These are phyloP conservation scores for Mollisiaceae sp. DNA, from an alignment of 2,329 filamentous ascomycete species.

Conservation along the genomic window DNA sequence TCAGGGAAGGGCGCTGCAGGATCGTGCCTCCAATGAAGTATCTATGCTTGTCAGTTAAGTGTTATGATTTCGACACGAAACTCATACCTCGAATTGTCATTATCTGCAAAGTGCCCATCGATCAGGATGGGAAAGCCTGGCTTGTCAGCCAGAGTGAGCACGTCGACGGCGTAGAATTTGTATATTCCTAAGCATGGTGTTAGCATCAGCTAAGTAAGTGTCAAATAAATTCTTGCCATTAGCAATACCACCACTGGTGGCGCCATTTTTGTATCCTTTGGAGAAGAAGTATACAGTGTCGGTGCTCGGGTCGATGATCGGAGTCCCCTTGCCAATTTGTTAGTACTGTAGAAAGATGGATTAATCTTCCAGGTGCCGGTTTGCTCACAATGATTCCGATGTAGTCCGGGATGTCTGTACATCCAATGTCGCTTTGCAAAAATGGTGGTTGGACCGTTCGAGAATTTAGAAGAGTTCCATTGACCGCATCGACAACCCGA, in stretches of 20 bases:
- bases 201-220: background rate
- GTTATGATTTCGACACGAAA: background rate
- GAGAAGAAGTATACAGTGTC: conserved; percentile 47
- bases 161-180: conserved; percentile 41
- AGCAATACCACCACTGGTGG: conserved; percentile 34
- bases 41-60: conserved; percentile 25
- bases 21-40: conserved; percentile 53
- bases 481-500: conserved; percentile 48
- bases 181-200: conserved; percentile 34
- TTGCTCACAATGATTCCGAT: conserved; percentile 43
- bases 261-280: conserved; percentile 44
- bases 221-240: conserved; percentile 27
- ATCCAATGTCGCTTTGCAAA: conserved; percentile 38
- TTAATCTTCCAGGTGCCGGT: background rate
- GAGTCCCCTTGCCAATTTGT: conserved; percentile 39
- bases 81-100: conserved; percentile 46
- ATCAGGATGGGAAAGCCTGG: conserved; percentile 50
- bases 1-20: conserved; percentile 50
- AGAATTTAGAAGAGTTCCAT: conserved; percentile 46
- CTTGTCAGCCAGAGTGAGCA: conserved; percentile 46
- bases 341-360: background rate
- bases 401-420: conserved; percentile 48
- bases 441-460: conserved; percentile 49
- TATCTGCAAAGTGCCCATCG: conserved; percentile 52
- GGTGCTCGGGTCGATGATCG: conserved; percentile 45